Evolutionary conservation across 202 grass and related monocot genomes (phyloP), one percentile per base, ranked within the genome.

Genomic region (Zizania palustris): DNA sequence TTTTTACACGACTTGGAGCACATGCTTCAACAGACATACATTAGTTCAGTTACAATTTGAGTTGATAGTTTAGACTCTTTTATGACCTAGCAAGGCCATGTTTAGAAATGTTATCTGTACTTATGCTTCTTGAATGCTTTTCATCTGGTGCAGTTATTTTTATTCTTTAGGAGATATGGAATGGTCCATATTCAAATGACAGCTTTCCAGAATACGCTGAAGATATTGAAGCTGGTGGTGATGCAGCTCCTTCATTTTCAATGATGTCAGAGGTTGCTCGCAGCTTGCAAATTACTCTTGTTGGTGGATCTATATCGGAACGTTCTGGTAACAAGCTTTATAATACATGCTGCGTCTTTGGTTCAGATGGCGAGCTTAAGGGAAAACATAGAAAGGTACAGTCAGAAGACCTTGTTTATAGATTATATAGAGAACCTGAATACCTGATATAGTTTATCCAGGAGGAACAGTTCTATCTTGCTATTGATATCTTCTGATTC

Each of bases 261-360:
- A 99, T 99, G 96, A 85, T 99, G 67, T 93, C 87, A 8, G 89
- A 93, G 65, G 85, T 81, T 82, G 87, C 96, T 81, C 68, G 67
- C 36, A 73, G 74, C 71, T 79, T 91, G 58, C 80, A 91, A 69
- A 85, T 93, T 51, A 99, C 96, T 45, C 85, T 99, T 81, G 87
- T 99, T 81, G 96, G 96, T 81, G 96, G 96, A 21, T 99, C 92
- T 53, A 99, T 99, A 81, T 77, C 96, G 43, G 96, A 99, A 75
- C 85, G 84, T 63, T 89, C 66, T 74, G 96, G 92, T 41, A 81
- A 79, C 71, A 85, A 63, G 65, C 68, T 99, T 71, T 99, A 99
- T 81, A 99, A 99, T 78, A 91, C 92, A 43, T 93, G 96, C 48
- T 99, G 92, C 0, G 72, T 99, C 67, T 99, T 96, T 53, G 92